Percentiles rank a stretch among this genome's conserved stretches.
phyloP scores from a whole-genome alignment of 768 basidiomycete genomes.

The Glaciozyma antarctica region DNA sequence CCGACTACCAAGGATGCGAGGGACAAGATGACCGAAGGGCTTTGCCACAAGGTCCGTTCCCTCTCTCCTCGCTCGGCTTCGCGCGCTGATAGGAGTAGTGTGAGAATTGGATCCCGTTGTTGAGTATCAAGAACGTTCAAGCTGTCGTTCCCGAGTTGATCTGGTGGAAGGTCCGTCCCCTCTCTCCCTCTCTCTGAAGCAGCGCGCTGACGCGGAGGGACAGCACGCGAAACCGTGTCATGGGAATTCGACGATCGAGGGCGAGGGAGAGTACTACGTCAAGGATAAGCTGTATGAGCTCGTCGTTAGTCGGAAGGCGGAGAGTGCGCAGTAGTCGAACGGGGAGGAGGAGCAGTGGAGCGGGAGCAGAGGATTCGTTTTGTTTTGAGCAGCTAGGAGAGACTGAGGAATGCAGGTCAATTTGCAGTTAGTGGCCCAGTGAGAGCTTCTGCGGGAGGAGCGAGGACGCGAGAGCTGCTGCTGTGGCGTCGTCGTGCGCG shows the following conservation, averaged over 20 bases:
- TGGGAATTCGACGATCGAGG: conserved; percentile 49
- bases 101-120: conserved; percentile 58
- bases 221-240: conserved; percentile 72
- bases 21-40: conserved; percentile 54
- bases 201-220: conserved; percentile 46
- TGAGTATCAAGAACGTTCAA: conserved; percentile 64
- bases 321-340: not conserved
- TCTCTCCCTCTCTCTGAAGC: not conserved
- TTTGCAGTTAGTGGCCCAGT: too few species aligned
- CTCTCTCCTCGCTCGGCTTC: not conserved
- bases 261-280: conserved; percentile 53
- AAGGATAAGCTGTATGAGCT: conserved; percentile 45
- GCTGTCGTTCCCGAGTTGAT: conserved; percentile 53
- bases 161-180: conserved; percentile 52
- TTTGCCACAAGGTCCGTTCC: conserved; percentile 51
- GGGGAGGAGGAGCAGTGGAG: too few species aligned
- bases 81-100: conserved; percentile 42
- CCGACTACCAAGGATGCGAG: conserved; percentile 54
- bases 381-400: too few species aligned
- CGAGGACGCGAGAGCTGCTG: too few species aligned
- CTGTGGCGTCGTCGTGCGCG: too few species aligned
- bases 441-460: too few species aligned
- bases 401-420: too few species aligned
- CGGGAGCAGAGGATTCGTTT: too few species aligned
- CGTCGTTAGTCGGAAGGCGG: not conserved